These are phyloP conservation scores for Phlyctochytrium planicorne DNA, from an alignment of 192 early-diverging fungal species.

Conservation along the genomic window DNA sequence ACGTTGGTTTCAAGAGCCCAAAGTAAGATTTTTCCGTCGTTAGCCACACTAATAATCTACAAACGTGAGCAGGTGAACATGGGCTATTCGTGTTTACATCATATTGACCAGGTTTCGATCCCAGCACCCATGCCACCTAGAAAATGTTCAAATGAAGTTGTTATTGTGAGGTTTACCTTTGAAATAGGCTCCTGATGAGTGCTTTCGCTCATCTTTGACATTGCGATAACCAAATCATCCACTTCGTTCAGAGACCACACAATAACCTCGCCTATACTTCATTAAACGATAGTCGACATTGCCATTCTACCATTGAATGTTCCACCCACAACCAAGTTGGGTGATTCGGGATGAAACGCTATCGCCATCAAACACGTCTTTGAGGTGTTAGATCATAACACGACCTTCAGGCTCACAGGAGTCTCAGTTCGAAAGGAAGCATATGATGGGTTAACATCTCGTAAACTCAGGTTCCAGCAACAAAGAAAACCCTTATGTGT, in stretches of 20 bases:
- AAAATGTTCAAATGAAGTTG: neutral
- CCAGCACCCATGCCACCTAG: constrained; percentile 38
- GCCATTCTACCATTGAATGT: constrained; percentile 33
- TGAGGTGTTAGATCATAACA: neutral
- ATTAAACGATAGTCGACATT: neutral
- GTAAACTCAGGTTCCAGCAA: constrained; percentile 32
- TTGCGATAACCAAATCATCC: constrained; percentile 35
- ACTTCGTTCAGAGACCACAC: constrained; percentile 39
- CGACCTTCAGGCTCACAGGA: constrained; percentile 12
- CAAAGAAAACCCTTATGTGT: constrained; percentile 39
- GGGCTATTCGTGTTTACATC: constrained; percentile 24
- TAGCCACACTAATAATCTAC: constrained; percentile 41
- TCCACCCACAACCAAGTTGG: constrained; percentile 43
- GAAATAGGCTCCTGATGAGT: constrained; percentile 50
- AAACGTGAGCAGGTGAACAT: neutral
- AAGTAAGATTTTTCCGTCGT: constrained; percentile 45
- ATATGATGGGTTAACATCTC: constrained; percentile 16
- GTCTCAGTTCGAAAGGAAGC: constrained; percentile 34
- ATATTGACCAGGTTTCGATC: constrained; percentile 26
- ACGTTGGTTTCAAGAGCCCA: constrained; percentile 41
- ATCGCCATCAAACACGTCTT: constrained; percentile 46
- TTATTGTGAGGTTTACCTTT: constrained; percentile 12
- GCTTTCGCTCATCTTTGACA: constrained; percentile 31
- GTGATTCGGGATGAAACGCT: constrained; percentile 46
- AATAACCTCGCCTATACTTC: constrained; percentile 35